Evolutionary conservation across 2,329 filamentous ascomycete species (phyloP).

Genomic region (Aspergillus sp.): DNA sequence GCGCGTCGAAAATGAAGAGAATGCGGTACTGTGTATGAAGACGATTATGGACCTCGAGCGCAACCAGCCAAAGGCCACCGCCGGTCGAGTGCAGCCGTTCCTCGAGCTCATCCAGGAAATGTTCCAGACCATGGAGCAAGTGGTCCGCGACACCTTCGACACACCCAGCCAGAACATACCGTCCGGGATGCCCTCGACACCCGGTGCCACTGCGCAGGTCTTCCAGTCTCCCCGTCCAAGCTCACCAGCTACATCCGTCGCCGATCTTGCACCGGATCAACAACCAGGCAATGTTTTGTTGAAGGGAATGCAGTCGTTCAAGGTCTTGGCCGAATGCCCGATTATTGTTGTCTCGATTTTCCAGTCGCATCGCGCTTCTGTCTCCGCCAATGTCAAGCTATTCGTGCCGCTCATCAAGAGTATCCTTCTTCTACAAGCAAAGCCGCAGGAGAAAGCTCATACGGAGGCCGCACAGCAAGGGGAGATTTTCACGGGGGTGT

Average conservation of each 20-base stretch:
- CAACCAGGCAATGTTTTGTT: constrained; percentile 73
- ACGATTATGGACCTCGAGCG: constrained; percentile 95
- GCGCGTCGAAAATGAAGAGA: constrained; percentile 92
- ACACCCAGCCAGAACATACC: constrained; percentile 55
- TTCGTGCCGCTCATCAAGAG: constrained; percentile 93
- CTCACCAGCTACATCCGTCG: constrained; percentile 74
- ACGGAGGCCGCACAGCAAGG: constrained; percentile 71
- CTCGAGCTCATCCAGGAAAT: constrained; percentile 88
- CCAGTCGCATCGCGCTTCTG: constrained; percentile 77
- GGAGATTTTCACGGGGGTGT: constrained; percentile 85
- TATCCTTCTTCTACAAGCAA: constrained; percentile 80
- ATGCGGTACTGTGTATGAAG: constrained; percentile 96
- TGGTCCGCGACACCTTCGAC: constrained; percentile 93
- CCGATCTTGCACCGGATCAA: constrained; percentile 75
- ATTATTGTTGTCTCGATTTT: constrained; percentile 99
- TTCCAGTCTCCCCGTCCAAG: constrained; percentile 85
- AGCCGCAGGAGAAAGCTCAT: constrained; percentile 88
- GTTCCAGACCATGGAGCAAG: constrained; percentile 89
- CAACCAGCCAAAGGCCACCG: constrained; percentile 77
- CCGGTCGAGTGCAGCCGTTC: constrained; percentile 80
- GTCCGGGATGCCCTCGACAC: constrained; percentile 47
- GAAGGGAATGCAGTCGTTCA: constrained; percentile 98
- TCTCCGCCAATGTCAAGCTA: constrained; percentile 75
- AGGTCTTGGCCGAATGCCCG: constrained; percentile 92
- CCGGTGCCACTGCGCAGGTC: constrained; percentile 51